Base-by-base conservation (phyloP, 2,329 filamentous ascomycete species). In the Phymatotrichopsis omnivora region DNA sequence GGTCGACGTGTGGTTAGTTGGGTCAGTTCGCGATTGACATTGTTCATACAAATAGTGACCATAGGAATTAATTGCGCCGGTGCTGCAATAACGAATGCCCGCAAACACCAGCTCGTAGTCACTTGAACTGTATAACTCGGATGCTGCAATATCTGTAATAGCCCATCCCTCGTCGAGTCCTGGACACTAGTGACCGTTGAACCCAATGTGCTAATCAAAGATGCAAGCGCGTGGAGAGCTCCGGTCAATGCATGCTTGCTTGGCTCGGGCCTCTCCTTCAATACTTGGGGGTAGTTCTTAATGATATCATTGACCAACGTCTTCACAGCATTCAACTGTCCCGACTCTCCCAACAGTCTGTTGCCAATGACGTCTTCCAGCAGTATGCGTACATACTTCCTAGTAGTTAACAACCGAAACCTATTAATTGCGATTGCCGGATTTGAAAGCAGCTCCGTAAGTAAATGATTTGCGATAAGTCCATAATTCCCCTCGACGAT, bases 91-190 rank as follows among this genome's bases (percentile, higher is more conserved):
- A 93, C 84, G 59, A 96, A 91, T 0, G 75, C 77, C 56, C 89
- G 85, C 57, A 96, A 69, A 60, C 86, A 94, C 50, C 83, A 76
- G 4, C 91, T 85, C 1, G 85, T 80, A 58, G 91, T 82, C 3
- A 96, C 78, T 60, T 98, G 91, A 2, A 98, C 91, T 4, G 86
- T 91, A 63, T 96, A 96, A 64, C 85, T 95, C 1, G 87, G 85
- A 63, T 98, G 91, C 57, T 93, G 85, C 20, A 96, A 69, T 5
- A 94, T 84, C 62, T 95, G 86, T 29, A 96, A 69, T 24, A 98
- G 68, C 3, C 82, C 82, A 62, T 98, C 91, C 38, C 89, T 76
- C 61, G 85, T 93, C 11, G 73, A 62, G 53, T 98, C 93, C 6
- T 85, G 82, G 56, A 95, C 78, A 42, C 69, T 70, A 51, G 79